Percentiles rank a stretch among this genome's conserved stretches.
Evolutionary conservation across 345 rosid species (phyloP).

Genomic region (Firmiana major): DNA sequence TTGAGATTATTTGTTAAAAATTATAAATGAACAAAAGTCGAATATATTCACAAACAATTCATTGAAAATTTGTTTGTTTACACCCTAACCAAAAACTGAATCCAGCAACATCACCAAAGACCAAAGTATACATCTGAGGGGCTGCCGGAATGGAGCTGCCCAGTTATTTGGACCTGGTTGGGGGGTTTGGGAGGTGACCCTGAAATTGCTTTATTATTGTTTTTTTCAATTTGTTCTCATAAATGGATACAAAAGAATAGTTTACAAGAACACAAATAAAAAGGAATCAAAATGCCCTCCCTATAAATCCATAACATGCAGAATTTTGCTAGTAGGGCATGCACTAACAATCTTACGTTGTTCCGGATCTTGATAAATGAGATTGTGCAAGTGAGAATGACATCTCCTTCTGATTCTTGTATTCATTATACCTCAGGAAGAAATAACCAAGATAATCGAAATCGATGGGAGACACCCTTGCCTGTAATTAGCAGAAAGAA

Average conservation of each 20-base stretch:
- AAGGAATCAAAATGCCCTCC: not conserved
- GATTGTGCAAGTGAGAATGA: slow-evolving; percentile 55
- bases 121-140: not conserved
- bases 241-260: slow-evolving; percentile 15
- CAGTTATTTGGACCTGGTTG: not conserved
- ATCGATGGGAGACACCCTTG: slow-evolving; percentile 88
- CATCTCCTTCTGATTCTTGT: slow-evolving; percentile 61
- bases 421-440: slow-evolving; percentile 85
- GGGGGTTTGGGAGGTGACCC: too few species aligned
- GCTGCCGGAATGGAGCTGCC: not conserved
- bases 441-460: slow-evolving; percentile 82
- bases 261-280: slow-evolving; percentile 13
- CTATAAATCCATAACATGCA: slow-evolving; percentile 1
- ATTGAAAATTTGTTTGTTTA: too few species aligned
- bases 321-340: not conserved
- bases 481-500: slow-evolving; percentile 36
- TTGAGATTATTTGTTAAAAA: too few species aligned
- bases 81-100: too few species aligned
- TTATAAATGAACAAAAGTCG: too few species aligned
- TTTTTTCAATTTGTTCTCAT: slow-evolving; percentile 1
- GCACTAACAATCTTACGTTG: not conserved
- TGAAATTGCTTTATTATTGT: not conserved
- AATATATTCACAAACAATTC: too few species aligned
- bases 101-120: not conserved
- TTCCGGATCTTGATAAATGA: slow-evolving; percentile 33